Conservation (phyloP, 1,139 yeast genomes). For the Zhuliangozyma blackwelliae region DNA sequence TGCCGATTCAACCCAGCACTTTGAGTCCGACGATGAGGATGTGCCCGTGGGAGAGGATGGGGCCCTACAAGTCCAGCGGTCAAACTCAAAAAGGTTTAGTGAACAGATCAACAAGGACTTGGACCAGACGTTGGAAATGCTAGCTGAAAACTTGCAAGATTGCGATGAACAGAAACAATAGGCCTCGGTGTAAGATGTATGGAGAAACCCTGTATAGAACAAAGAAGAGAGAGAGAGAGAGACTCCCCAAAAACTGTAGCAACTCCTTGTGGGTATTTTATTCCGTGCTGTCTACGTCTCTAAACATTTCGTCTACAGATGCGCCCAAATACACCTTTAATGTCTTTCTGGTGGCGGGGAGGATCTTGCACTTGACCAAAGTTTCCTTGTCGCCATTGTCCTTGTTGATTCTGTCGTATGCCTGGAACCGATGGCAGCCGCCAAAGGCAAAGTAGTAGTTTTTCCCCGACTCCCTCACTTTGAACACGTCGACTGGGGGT, state of each 20-base stretch:
- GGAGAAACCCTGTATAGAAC: too few relatives aligned
- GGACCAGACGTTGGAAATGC: conserved; percentile 38
- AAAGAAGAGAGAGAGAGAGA: too few relatives aligned
- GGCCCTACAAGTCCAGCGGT: conserved; percentile 11
- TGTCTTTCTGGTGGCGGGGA: conserved; percentile 66
- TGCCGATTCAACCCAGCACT: not conserved
- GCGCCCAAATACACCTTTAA: conserved; percentile 60
- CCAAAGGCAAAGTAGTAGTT: conserved; percentile 76
- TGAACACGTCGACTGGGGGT: conserved; percentile 74
- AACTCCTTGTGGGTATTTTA: too few relatives aligned
- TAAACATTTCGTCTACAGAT: conserved; percentile 56
- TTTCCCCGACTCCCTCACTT: conserved; percentile 58
- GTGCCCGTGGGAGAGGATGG: not conserved
- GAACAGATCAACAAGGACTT: conserved; percentile 30
- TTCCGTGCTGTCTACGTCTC: conserved; percentile 10
- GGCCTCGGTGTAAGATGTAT: too few relatives aligned
- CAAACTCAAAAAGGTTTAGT: conserved; percentile 24
- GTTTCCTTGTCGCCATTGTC: conserved; percentile 29
- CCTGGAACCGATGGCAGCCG: conserved; percentile 81
- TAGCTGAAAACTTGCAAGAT: conserved; percentile 32
- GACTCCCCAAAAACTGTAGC: too few relatives aligned
- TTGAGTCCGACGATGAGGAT: not conserved
- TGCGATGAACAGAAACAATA: not conserved
- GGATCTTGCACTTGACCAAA: conserved; percentile 57
- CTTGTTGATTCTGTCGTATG: conserved; percentile 48